Conservation (phyloP, 495 filamentous ascomycete species). For the Penicillium antarcticum region DNA sequence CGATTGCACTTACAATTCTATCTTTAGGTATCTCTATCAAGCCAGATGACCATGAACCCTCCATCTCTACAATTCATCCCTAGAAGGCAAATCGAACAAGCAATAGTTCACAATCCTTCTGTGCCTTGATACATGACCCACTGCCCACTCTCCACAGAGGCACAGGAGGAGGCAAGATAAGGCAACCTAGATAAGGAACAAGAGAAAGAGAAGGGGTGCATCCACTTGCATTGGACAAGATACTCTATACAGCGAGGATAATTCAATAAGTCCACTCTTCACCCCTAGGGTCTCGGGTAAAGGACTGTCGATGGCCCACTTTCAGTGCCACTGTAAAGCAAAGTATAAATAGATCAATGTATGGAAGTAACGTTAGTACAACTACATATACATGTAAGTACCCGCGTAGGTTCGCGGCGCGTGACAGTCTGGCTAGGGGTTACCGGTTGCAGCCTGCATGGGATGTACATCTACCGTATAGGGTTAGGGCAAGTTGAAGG, state of each 20-base stretch:
- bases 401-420: too few relatives aligned
- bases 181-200: neutral
- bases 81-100: neutral
- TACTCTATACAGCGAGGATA: neutral
- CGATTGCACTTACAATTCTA: neutral
- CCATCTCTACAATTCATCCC: neutral
- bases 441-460: too few relatives aligned
- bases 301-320: neutral
- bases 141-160: neutral
- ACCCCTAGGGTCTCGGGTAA: constrained; percentile 1
- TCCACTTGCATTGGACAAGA: neutral
- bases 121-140: neutral
- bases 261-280: neutral
- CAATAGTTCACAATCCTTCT: neutral
- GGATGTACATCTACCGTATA: too few relatives aligned
- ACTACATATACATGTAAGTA: too few relatives aligned
- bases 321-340: too few relatives aligned
- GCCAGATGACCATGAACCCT: too few relatives aligned
- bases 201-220: neutral
- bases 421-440: too few relatives aligned
- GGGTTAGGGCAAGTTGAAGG: too few relatives aligned
- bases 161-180: neutral
- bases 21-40: neutral
- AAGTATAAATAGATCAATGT: too few relatives aligned
- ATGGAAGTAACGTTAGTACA: too few relatives aligned